These are phyloP conservation scores for Moesziomyces globuligerus DNA, from an alignment of 1,284 basidiomycete species.

Conservation along the genomic window DNA sequence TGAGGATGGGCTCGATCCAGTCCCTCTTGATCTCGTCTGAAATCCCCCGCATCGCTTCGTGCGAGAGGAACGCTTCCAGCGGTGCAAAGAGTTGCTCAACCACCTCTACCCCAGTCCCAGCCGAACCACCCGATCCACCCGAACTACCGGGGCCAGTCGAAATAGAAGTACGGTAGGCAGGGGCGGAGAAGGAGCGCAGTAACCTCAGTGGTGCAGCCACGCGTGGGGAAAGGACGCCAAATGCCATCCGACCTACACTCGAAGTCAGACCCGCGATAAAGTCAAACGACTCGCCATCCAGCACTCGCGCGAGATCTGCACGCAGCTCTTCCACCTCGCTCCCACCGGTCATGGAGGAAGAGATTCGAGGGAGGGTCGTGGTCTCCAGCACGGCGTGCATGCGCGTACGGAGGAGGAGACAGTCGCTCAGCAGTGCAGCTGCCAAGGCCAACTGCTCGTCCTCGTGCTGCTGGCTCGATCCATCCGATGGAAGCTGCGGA, in stretches of 20 bases:
- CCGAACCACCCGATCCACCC: too few relatives aligned
- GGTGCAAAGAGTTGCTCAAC: slow-evolving; percentile 23
- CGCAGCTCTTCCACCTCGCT: slow-evolving; percentile 2
- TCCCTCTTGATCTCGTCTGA: neutral
- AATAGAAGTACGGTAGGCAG: slow-evolving; percentile 77
- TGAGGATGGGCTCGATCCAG: slow-evolving; percentile 34
- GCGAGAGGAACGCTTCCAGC: slow-evolving; percentile 15
- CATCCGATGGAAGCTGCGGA: slow-evolving; percentile 25
- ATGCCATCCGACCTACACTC: slow-evolving; percentile 10
- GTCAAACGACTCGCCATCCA: slow-evolving; percentile 22
- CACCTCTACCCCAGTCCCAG: slow-evolving; percentile 18
- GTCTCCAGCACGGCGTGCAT: slow-evolving; percentile 9
- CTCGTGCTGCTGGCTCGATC: slow-evolving; percentile 16
- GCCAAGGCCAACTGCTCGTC: slow-evolving; percentile 16
- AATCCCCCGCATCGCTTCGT: neutral
- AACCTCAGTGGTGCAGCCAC: slow-evolving; percentile 85
- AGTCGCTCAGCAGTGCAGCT: slow-evolving; percentile 8
- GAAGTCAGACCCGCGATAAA: slow-evolving; percentile 21
- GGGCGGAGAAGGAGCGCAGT: slow-evolving; percentile 86
- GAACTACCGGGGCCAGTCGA: too few relatives aligned
- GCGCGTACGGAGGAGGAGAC: neutral
- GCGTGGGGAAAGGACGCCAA: slow-evolving; percentile 76
- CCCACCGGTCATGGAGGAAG: neutral
- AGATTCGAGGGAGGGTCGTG: slow-evolving; percentile 7
- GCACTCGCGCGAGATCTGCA: slow-evolving; percentile 6